phyloP scores from a whole-genome alignment of 83 land plant genomes.

The Thuja plicata region DNA sequence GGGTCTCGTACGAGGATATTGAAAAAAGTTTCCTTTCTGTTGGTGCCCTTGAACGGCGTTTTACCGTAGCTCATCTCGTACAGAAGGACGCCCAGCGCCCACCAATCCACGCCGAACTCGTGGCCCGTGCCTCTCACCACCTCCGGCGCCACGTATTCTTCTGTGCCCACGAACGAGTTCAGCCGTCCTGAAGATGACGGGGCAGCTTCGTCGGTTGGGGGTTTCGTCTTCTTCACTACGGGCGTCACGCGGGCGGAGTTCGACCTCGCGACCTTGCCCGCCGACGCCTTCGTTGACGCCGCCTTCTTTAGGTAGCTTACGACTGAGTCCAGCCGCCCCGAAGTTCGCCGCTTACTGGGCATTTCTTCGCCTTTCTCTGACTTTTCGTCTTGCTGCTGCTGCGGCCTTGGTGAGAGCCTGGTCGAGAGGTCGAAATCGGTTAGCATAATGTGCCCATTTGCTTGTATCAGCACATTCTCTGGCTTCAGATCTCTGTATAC shows the following conservation, averaged over 20 bases:
- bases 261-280: conserved; percentile 68
- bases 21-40: conserved; percentile 14
- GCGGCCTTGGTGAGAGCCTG: conserved; percentile 17
- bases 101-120: conserved; percentile 26
- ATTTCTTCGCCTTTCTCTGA: neutral
- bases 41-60: conserved; percentile 30
- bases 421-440: conserved; percentile 84
- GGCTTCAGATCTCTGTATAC: conserved; percentile 88
- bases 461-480: conserved; percentile 69
- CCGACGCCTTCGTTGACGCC: conserved; percentile 62
- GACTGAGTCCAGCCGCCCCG: conserved; percentile 56
- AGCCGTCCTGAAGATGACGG: neutral
- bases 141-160: conserved; percentile 37
- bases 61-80: conserved; percentile 29
- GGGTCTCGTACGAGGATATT: conserved; percentile 17
- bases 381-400: conserved; percentile 15
- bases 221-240: neutral
- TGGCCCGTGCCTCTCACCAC: conserved; percentile 27
- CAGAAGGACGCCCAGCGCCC: conserved; percentile 29
- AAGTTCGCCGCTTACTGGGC: neutral
- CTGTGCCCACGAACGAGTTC: conserved; percentile 31
- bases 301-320: conserved; percentile 85
- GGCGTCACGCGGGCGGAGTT: neutral
- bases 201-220: too few relatives aligned
- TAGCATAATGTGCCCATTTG: conserved; percentile 74